These are phyloP conservation scores for Saraca asoca DNA, from an alignment of 331 rosid genomes.

Conservation along the genomic window DNA sequence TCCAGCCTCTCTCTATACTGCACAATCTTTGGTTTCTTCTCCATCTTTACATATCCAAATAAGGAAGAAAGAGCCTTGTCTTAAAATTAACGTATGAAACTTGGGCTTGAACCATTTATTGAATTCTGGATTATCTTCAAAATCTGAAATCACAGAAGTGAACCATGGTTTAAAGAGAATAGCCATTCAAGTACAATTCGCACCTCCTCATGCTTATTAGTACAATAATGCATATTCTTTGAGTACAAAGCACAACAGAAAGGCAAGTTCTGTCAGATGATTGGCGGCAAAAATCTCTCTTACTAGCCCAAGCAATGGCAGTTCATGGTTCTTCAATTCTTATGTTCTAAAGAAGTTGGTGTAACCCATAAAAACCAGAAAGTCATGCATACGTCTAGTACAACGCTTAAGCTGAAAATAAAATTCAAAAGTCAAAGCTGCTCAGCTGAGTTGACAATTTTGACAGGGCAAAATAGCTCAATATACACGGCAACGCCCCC, in stretches of 20 bases:
- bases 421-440: too few species aligned
- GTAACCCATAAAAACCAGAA: too few species aligned
- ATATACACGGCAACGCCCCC: too few species aligned
- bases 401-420: too few species aligned
- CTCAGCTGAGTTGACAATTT: too few species aligned
- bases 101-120: constrained; percentile 13
- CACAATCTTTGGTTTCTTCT: constrained; percentile 48
- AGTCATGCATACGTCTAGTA: too few species aligned
- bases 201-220: not conserved
- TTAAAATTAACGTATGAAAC: constrained; percentile 29
- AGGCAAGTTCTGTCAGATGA: constrained; percentile 4
- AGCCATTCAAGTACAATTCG: not conserved
- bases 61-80: constrained; percentile 29
- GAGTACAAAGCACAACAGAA: not conserved
- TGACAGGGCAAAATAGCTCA: too few species aligned
- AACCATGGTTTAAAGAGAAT: not conserved
- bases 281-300: constrained; percentile 1
- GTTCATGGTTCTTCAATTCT: not conserved
- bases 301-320: not conserved
- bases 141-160: constrained; percentile 15
- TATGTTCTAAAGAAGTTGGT: too few species aligned
- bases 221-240: not conserved
- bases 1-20: constrained; percentile 88
- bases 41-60: constrained; percentile 58
- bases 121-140: constrained; percentile 38